phyloP scores from a whole-genome alignment of 768 basidiomycete species.

The Vararia minispora region DNA sequence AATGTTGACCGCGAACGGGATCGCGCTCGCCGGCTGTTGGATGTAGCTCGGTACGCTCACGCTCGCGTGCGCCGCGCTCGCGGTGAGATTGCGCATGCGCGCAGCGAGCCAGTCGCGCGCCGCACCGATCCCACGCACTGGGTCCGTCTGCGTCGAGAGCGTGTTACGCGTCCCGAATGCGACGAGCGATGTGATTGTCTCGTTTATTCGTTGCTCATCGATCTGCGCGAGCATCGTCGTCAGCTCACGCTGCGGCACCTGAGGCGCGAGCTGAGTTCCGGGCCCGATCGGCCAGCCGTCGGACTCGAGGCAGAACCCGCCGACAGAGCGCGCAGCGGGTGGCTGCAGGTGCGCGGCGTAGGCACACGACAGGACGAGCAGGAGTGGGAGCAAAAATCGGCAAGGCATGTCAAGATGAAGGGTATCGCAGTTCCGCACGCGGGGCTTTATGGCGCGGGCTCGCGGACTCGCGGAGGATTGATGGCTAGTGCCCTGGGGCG shows the following conservation, averaged over 20 bases:
- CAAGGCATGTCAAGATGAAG: too few relatives aligned
- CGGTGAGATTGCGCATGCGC: slow-evolving; percentile 32
- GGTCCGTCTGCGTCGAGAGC: slow-evolving; percentile 41
- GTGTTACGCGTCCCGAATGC: slow-evolving; percentile 47
- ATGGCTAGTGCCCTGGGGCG: too few relatives aligned
- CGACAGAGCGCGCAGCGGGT: slow-evolving; percentile 5
- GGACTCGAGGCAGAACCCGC: slow-evolving; percentile 13
- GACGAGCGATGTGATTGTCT: slow-evolving; percentile 39
- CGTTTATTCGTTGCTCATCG: slow-evolving; percentile 31
- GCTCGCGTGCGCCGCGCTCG: slow-evolving; percentile 26
- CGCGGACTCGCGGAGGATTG: too few relatives aligned
- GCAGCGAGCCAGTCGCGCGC: slow-evolving; percentile 44
- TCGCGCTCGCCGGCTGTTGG: slow-evolving; percentile 25
- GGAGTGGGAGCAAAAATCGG: too few relatives aligned
- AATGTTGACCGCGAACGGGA: slow-evolving; percentile 34
- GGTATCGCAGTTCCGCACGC: too few relatives aligned
- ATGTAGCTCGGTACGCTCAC: slow-evolving; percentile 36
- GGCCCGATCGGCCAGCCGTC: slow-evolving; percentile 41
- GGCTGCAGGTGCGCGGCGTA: not conserved
- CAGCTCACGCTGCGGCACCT: slow-evolving; percentile 34
- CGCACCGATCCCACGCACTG: slow-evolving; percentile 41
- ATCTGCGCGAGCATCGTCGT: slow-evolving; percentile 34
- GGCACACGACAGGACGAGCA: too few relatives aligned
- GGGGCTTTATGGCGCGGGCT: too few relatives aligned
- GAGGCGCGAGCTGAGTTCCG: slow-evolving; percentile 29